Base-by-base conservation (phyloP, 2,329 filamentous ascomycete genomes). In the Fusarium sp. region DNA sequence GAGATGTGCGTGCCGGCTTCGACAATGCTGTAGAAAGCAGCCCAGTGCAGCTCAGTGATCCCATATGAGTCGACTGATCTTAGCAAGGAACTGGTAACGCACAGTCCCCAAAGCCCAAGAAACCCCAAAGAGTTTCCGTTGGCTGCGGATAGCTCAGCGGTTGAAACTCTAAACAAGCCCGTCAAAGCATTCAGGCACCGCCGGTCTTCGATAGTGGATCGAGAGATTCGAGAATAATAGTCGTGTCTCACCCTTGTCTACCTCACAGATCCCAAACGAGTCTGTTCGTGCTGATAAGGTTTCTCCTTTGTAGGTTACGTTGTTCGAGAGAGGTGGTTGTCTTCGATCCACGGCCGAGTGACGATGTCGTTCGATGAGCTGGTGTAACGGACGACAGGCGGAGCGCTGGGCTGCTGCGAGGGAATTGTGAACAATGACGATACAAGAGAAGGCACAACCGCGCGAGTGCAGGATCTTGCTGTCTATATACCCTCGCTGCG, bases 401-500 rank as follows among this genome's bases (percentile, higher is more conserved):
- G 58, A 73, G 75, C 65, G 71, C 61, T 71, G 64, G 69, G 67
- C 66, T 68, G 64, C 55, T 66, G 59, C 61, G 64, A 78, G 49
- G 55, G 62, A 53, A 62, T 78, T 64, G 66, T 67, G 70, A 67
- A 74, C 59, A 68, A 75, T 70, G 68, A 64, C 68, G 67, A 72
- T 70, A 64, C 56, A 58, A 71, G 69, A 69, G 72, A 78, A 77
- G 73, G 72, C 76, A 78, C 75, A 74, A 78, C 76, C 76, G 75
- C 76, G 74, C 70, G 68, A 67, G 74, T 80, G 77, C 79, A 80
- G 79, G 79, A 81, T 79, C 77, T 75, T 77, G 76, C 77, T 80
- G 78, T 81, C 80, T 84, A 83, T 82, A 84, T 83, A 83, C 73
- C 74, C 72, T 78, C 75, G 71, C 73, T 75, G 74, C 71, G 76